Conservation (phyloP, 78 protist species). For the Dictyostelium brefeldianum region DNA sequence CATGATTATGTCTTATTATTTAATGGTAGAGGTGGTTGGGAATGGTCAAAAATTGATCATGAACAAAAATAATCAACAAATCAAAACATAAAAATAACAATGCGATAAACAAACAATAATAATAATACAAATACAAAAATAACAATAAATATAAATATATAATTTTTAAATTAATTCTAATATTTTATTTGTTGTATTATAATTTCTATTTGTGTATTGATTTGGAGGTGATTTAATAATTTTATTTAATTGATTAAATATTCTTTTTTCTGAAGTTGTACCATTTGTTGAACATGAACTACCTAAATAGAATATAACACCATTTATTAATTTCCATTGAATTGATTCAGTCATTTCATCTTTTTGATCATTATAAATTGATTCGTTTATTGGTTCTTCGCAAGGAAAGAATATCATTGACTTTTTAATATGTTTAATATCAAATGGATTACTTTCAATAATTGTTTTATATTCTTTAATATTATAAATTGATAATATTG, state of each 20-base stretch:
- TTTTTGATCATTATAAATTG: background rate
- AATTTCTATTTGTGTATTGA: background rate
- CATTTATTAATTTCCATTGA: background rate
- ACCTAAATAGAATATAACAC: background rate
- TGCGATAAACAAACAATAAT: background rate
- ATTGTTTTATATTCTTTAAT: background rate
- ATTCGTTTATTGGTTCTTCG: background rate
- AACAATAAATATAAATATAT: background rate
- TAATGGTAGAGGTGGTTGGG: slow-evolving; percentile 88
- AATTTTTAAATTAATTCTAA: background rate
- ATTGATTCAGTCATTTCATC: background rate
- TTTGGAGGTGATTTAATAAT: background rate
- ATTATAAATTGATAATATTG: background rate
- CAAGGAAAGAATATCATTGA: background rate
- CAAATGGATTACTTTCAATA: background rate
- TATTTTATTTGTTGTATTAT: background rate
- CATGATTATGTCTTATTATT: slow-evolving; percentile 80
- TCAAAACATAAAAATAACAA: background rate
- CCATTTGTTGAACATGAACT: background rate
- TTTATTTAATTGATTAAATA: background rate
- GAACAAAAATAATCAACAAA: slow-evolving; percentile 43
- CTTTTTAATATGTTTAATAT: background rate
- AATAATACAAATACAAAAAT: background rate
- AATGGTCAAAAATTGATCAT: slow-evolving; percentile 79
- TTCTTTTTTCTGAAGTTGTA: background rate